Conservation (phyloP, 257 asterid genomes). For the Asclepias syriaca region DNA sequence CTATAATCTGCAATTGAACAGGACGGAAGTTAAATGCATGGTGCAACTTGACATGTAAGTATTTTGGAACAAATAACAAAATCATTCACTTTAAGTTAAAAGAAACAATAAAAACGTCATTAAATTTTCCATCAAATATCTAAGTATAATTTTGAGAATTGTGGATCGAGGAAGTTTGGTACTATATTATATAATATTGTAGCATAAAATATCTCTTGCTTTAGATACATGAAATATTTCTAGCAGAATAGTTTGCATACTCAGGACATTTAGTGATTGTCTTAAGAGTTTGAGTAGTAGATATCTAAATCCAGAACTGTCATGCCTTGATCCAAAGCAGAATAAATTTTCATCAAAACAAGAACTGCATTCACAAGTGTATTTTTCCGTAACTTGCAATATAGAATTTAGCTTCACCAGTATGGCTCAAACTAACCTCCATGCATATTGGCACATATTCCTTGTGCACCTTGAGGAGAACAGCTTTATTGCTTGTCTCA, state of each 20-base stretch:
- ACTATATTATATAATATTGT: too few species aligned
- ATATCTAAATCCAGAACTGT: neutral
- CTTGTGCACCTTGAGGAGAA: conserved; percentile 84
- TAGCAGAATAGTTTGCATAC: neutral
- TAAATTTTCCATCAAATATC: neutral
- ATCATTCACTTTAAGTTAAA: neutral
- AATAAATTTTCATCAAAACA: neutral
- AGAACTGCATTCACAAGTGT: neutral
- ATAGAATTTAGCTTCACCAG: neutral
- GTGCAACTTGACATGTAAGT: neutral
- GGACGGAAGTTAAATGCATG: neutral
- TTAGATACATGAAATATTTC: neutral
- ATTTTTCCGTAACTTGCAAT: neutral
- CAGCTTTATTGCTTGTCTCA: conserved; percentile 86
- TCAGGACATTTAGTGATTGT: neutral
- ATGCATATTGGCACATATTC: conserved; percentile 95
- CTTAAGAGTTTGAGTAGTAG: neutral
- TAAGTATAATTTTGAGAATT: neutral
- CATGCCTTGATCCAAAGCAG: neutral
- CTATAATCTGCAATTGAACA: conserved; percentile 1
- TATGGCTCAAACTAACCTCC: conserved; percentile 62
- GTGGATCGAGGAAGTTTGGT: neutral
- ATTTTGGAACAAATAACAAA: conserved; percentile 2
- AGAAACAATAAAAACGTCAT: neutral
- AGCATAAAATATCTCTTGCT: neutral